Evolutionary conservation across 2,329 filamentous ascomycete genomes (phyloP), one percentile per base, ranked within the genome.

Genomic region (Exserohilum rostratum): DNA sequence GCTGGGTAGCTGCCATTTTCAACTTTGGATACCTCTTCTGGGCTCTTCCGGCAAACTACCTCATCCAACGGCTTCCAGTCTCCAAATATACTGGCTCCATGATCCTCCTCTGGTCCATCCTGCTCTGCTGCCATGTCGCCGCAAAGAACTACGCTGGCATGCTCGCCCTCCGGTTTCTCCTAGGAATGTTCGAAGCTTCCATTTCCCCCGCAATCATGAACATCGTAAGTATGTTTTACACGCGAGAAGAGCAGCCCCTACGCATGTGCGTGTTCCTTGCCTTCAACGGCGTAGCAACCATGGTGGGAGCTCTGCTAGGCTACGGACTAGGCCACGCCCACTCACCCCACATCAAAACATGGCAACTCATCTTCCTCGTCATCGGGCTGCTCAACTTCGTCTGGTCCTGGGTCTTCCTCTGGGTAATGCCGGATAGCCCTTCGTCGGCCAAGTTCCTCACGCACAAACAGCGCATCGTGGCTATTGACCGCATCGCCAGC

Each of bases 1-100:
- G 66, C 18, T 78, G 74, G 76, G 71, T 76, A 1, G 76, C 76
- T 7, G 75, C 76, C 13, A 76, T 77, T 46, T 77, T 78, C 68
- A 77, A 79, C 57, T 77, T 79, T 37, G 76, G 77, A 2, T 79
- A 78, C 55, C 64, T 79, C 10, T 74, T 78, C 60, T 78, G 75
- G 70, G 76, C 74, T 0, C 58, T 76, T 0, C 76, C 76, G 0
- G 72, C 74, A 31, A 77, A 76, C 50, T 68, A 76, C 22, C 58
- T 77, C 2, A 75, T 77, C 25, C 74, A 76, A 35, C 65, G 70
- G 0, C 59, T 75, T 0, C 72, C 73, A 0, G 72, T 75, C 0
- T 66, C 71, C 1, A 75, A 73, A 50, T 76, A 75, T 52, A 76
- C 72, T 0, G 73, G 73, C 1, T 55, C 43, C 15, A 76, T 75